A percentile compares a stretch with the other conserved stretches of the same genome.
Conservation (phyloP, 2,329 filamentous ascomycete genomes). For the Lecanicillium sp. region DNA sequence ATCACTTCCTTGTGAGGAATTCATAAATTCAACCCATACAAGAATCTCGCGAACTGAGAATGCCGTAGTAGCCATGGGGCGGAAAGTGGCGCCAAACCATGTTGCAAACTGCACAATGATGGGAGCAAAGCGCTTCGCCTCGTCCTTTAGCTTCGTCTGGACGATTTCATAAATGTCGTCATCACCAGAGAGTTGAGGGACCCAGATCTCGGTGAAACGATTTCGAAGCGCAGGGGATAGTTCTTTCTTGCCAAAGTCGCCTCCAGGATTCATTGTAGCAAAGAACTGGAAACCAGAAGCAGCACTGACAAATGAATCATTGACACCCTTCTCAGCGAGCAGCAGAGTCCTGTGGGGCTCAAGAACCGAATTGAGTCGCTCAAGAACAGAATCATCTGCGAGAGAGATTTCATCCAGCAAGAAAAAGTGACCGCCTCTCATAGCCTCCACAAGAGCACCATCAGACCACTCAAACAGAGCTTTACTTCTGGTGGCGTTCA, state of each 20-base stretch:
- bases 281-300: constrained; percentile 84
- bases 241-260: constrained; percentile 97
- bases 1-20: constrained; percentile 48
- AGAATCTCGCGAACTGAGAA: constrained; percentile 91
- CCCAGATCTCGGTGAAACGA: constrained; percentile 98
- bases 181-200: constrained; percentile 75
- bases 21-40: constrained; percentile 90
- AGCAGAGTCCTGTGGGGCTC: constrained; percentile 81
- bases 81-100: constrained; percentile 85
- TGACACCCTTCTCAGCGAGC: constrained; percentile 85
- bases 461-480: constrained; percentile 96
- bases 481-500: constrained; percentile 57
- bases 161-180: constrained; percentile 88
- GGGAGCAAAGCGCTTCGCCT: constrained; percentile 49
- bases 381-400: constrained; percentile 93
- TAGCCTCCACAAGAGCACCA: constrained; percentile 85
- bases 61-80: constrained; percentile 62
- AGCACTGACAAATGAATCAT: constrained; percentile 73
- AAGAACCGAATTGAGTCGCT: constrained; percentile 91
- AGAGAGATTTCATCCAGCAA: constrained; percentile 96
- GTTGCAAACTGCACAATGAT: constrained; percentile 79
- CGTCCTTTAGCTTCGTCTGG: constrained; percentile 57
- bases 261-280: constrained; percentile 98
- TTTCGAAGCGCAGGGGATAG: constrained; percentile 91
- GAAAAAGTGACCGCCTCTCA: constrained; percentile 86